A percentile compares a stretch with the other conserved stretches of the same genome.
Conservation (phyloP, 306 rosid genomes). For the Sophora flavescens region DNA sequence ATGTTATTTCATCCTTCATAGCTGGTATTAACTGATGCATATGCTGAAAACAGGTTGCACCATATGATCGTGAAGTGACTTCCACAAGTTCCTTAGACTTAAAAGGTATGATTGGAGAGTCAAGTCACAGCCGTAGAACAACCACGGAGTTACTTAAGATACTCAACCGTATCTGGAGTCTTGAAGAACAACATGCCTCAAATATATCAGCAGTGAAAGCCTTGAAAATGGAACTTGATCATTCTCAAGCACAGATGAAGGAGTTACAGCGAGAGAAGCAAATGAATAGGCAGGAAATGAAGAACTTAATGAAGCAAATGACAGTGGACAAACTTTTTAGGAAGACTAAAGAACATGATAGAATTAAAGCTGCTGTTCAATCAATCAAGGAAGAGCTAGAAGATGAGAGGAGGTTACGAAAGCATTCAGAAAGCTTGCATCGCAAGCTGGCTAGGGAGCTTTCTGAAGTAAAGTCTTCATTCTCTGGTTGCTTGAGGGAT, state of each 20-base stretch:
- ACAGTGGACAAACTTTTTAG: slow-evolving; percentile 51
- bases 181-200: slow-evolving; percentile 75
- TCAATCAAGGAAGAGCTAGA: slow-evolving; percentile 64
- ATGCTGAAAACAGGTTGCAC: slow-evolving; percentile 54
- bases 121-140: slow-evolving; percentile 53
- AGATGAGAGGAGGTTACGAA: slow-evolving; percentile 73
- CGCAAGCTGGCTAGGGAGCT: slow-evolving; percentile 69
- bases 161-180: slow-evolving; percentile 73
- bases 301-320: slow-evolving; percentile 53
- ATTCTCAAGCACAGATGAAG: slow-evolving; percentile 53
- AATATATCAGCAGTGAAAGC: slow-evolving; percentile 58
- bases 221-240: slow-evolving; percentile 63
- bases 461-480: slow-evolving; percentile 65
- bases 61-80: slow-evolving; percentile 52
- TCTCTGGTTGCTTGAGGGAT: slow-evolving; percentile 64
- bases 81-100: slow-evolving; percentile 56
- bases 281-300: slow-evolving; percentile 56
- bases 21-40: slow-evolving; percentile 28
- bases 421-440: slow-evolving; percentile 69
- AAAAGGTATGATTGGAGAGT: slow-evolving; percentile 53
- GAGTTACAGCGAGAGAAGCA: slow-evolving; percentile 63
- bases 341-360: slow-evolving; percentile 55
- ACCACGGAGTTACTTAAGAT: slow-evolving; percentile 67
- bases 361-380: slow-evolving; percentile 53
- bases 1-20: slow-evolving; percentile 18